Evolutionary conservation across 345 rosid species (phyloP).

Genomic region (Hibiscus syriacus): DNA sequence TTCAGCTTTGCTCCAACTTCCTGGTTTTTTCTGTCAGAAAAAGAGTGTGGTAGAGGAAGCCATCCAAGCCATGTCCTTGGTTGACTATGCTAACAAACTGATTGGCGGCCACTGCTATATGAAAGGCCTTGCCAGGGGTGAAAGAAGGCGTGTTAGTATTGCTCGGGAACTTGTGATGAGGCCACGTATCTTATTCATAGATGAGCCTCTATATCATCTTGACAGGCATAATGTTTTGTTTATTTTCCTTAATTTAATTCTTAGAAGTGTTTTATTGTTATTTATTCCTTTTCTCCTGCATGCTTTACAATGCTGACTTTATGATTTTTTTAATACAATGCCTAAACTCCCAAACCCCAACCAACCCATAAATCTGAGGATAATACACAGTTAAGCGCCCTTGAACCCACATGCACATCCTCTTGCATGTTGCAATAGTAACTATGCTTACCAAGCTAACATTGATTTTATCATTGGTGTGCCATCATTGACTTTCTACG

Average conservation of each 20-base stretch:
- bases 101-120: conserved; percentile 95
- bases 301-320: not conserved
- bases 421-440: conserved; percentile 3
- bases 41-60: conserved; percentile 95
- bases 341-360: too few relatives aligned
- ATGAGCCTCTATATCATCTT: conserved; percentile 97
- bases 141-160: conserved; percentile 93
- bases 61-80: conserved; percentile 88
- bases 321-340: too few relatives aligned
- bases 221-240: conserved; percentile 48
- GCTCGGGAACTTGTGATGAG: conserved; percentile 99
- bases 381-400: too few relatives aligned
- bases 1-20: conserved; percentile 90
- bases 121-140: conserved; percentile 89
- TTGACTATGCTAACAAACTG: conserved; percentile 85
- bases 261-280: not conserved
- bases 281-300: not conserved
- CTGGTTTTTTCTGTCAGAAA: conserved; percentile 89
- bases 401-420: too few relatives aligned
- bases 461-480: too few relatives aligned
- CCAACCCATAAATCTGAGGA: too few relatives aligned
- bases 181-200: conserved; percentile 82
- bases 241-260: not conserved
- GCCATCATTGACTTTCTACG: not conserved
- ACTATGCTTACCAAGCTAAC: too few relatives aligned